Percentiles rank a stretch among this genome's conserved stretches.
phyloP scores from a whole-genome alignment of 2,329 filamentous ascomycete genomes.

The Diplodia corticola region DNA sequence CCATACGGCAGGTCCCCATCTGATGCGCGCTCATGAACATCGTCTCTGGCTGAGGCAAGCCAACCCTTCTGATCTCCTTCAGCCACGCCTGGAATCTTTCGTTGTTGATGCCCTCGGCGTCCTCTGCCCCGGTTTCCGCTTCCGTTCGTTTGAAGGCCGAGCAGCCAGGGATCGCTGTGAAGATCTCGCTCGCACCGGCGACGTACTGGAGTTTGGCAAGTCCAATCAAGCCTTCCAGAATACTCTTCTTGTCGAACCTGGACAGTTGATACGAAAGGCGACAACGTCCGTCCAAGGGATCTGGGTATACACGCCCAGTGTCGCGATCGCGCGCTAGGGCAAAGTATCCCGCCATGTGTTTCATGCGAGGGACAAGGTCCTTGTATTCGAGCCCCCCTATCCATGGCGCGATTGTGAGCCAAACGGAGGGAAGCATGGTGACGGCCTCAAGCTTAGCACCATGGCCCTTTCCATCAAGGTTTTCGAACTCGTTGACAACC shows the following conservation, averaged over 20 bases:
- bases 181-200: constrained; percentile 78
- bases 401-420: constrained; percentile 67
- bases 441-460: constrained; percentile 79
- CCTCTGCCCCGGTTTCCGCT: constrained; percentile 23
- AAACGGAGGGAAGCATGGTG: constrained; percentile 70
- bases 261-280: constrained; percentile 60
- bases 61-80: constrained; percentile 50
- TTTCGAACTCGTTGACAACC: constrained; percentile 74
- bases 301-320: constrained; percentile 70
- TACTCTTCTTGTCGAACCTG: constrained; percentile 69
- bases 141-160: constrained; percentile 55
- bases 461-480: constrained; percentile 77
- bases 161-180: constrained; percentile 62
- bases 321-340: constrained; percentile 74
- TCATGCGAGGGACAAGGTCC: constrained; percentile 65
- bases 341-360: constrained; percentile 71
- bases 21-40: constrained; percentile 73
- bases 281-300: constrained; percentile 63
- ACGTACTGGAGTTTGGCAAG: constrained; percentile 76
- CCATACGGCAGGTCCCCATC: constrained; percentile 79
- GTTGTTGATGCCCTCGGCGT: constrained; percentile 56
- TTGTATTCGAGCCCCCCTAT: constrained; percentile 70
- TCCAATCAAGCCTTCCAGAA: constrained; percentile 70
- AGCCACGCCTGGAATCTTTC: constrained; percentile 64
- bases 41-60: constrained; percentile 51